phyloP scores from a whole-genome alignment of 1,284 basidiomycete genomes.

The Quambalaria eucalypti region DNA sequence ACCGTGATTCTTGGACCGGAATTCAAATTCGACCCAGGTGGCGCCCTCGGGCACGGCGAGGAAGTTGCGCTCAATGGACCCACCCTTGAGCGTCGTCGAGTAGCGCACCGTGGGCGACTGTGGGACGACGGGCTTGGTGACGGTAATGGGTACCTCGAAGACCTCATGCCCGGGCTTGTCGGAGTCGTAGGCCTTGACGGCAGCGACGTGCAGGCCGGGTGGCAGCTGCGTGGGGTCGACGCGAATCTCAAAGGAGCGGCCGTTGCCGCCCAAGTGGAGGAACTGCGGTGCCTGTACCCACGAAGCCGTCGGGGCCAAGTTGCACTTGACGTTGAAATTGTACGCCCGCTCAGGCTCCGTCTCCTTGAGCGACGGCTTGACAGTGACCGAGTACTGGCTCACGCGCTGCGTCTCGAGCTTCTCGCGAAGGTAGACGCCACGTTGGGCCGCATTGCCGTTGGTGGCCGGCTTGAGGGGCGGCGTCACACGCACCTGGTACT shows the following conservation, averaged over 20 bases:
- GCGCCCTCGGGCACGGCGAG: constrained; percentile 44
- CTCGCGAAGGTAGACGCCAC: constrained; percentile 47
- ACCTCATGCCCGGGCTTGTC: constrained; percentile 32
- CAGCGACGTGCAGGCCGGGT: constrained; percentile 42
- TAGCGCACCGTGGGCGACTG: constrained; percentile 27
- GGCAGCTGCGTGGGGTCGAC: constrained; percentile 41
- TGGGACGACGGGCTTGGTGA: constrained; percentile 42
- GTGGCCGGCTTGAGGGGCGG: constrained; percentile 38
- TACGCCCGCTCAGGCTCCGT: constrained; percentile 42
- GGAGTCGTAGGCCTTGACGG: constrained; percentile 41
- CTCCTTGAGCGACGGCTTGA: constrained; percentile 35
- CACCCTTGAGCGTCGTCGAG: constrained; percentile 25
- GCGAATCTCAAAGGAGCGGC: constrained; percentile 44
- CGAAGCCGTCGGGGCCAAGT: constrained; percentile 27
- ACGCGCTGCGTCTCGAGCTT: constrained; percentile 31
- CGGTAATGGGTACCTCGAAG: constrained; percentile 45
- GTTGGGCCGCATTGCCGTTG: constrained; percentile 16
- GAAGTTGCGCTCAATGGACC: constrained; percentile 42
- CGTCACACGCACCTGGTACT: constrained; percentile 39
- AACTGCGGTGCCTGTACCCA: constrained; percentile 44
- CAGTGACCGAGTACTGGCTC: constrained; percentile 39
- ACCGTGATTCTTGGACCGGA: constrained; percentile 38
- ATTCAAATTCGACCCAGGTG: constrained; percentile 45
- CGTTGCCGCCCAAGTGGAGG: constrained; percentile 42
- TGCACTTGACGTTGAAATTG: constrained; percentile 37